Conservation (phyloP, 1,139 yeast species). For the Magnusiomyces starmeri region DNA sequence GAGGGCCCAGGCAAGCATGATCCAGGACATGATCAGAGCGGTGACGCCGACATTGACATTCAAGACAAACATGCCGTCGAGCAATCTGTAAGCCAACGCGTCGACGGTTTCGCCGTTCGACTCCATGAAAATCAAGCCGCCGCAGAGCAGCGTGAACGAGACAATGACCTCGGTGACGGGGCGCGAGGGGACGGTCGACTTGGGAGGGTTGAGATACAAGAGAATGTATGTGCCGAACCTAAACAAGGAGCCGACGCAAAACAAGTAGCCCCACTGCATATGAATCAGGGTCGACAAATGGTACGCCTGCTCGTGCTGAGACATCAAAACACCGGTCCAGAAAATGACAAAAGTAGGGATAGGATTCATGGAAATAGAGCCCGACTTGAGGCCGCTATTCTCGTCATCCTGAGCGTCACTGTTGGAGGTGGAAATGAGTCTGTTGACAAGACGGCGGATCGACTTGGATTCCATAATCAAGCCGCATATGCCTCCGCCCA, state of each 20-base stretch:
- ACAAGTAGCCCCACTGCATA: constrained; percentile 82
- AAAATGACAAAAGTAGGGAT: constrained; percentile 88
- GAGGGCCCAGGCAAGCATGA: constrained; percentile 61
- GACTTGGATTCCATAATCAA: constrained; percentile 62
- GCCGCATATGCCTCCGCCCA: constrained; percentile 92
- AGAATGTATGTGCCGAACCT: constrained; percentile 62
- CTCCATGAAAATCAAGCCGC: constrained; percentile 89
- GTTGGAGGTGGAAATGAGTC: constrained; percentile 12
- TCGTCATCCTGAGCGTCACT: constrained; percentile 16
- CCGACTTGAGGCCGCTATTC: constrained; percentile 20
- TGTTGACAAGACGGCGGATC: constrained; percentile 27
- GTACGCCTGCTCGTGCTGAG: constrained; percentile 85
- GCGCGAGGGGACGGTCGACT: constrained; percentile 43
- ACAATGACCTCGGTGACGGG: constrained; percentile 83
- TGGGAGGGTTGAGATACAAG: constrained; percentile 46
- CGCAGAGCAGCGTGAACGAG: constrained; percentile 71
- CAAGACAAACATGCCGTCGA: constrained; percentile 83
- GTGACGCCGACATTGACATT: constrained; percentile 75
- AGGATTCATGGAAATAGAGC: constrained; percentile 49
- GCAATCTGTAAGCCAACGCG: constrained; percentile 78
- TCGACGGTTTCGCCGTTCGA: constrained; percentile 78
- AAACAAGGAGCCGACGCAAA: constrained; percentile 70
- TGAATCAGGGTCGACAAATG: constrained; percentile 70
- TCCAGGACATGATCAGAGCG: constrained; percentile 86
- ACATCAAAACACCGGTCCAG: constrained; percentile 97